Percentiles rank a stretch among this genome's conserved stretches.
phyloP scores from a whole-genome alignment of 176 grass and related monocot species.

The Avena eriantha region DNA sequence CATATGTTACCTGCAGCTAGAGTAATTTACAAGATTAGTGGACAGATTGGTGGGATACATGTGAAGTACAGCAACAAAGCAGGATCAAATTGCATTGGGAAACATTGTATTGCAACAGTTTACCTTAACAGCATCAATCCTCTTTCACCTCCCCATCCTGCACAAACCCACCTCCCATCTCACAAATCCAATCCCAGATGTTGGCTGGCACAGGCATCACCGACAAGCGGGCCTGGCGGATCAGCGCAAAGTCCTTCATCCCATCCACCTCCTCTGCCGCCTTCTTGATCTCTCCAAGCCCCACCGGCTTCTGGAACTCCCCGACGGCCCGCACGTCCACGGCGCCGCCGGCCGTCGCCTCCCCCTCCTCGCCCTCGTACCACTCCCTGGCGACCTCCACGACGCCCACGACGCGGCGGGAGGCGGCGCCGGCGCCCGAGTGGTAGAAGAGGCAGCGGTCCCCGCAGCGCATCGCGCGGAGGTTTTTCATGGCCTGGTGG shows the following conservation, averaged over 20 bases:
- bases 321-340: conserved; percentile 77
- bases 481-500: conserved; percentile 72
- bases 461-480: conserved; percentile 70
- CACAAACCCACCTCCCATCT: conserved; percentile 69
- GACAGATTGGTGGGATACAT: not conserved
- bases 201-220: conserved; percentile 71
- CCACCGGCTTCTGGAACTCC: conserved; percentile 52
- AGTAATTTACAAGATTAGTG: not conserved
- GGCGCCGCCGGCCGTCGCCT: conserved; percentile 46
- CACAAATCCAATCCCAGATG: conserved; percentile 75
- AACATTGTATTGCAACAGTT: not conserved
- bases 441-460: conserved; percentile 88
- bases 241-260: conserved; percentile 71
- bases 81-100: not conserved
- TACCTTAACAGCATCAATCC: conserved; percentile 44
- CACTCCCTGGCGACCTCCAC: conserved; percentile 69
- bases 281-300: conserved; percentile 75
- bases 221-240: conserved; percentile 78
- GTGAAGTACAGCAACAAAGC: not conserved
- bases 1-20: not conserved
- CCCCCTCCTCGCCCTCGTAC: conserved; percentile 50
- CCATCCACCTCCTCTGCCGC: conserved; percentile 58
- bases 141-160: conserved; percentile 42
- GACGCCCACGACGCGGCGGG: conserved; percentile 69
- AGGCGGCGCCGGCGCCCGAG: conserved; percentile 62